These are phyloP conservation scores for Eimeria maxima DNA, from an alignment of 169 alveolate genomes.

Conservation along the genomic window DNA sequence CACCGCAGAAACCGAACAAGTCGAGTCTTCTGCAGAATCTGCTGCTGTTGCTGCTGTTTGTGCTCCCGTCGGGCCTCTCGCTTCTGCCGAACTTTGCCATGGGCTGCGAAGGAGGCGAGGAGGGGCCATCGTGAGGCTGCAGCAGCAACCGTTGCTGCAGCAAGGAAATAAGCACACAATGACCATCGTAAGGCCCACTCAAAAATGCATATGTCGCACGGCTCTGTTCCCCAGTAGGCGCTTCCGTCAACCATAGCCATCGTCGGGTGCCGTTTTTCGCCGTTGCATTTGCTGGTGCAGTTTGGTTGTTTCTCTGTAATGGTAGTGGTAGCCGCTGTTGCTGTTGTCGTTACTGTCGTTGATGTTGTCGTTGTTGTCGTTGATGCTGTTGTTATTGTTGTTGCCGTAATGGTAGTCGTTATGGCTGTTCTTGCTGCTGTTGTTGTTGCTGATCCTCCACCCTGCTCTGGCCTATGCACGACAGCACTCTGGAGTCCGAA, in stretches of 20 bases:
- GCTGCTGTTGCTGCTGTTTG: constrained; percentile 21
- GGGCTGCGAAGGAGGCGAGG: constrained; percentile 45
- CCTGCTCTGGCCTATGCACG: not conserved
- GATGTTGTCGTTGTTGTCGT: not conserved
- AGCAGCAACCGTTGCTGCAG: constrained; percentile 67
- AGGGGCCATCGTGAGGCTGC: constrained; percentile 40
- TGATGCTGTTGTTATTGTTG: not conserved
- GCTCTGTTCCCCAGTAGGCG: not conserved
- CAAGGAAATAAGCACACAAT: constrained; percentile 53
- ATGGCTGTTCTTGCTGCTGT: not conserved
- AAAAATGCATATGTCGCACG: not conserved
- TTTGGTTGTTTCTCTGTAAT: too few relatives aligned
- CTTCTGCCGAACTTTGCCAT: constrained; percentile 47
- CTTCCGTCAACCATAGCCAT: not conserved
- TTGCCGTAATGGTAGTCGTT: too few relatives aligned
- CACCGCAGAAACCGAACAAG: not conserved
- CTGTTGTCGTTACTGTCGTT: not conserved
- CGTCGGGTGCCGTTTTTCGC: not conserved
- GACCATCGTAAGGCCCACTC: not conserved
- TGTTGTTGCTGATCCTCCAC: not conserved
- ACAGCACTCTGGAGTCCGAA: not conserved
- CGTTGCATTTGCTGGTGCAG: not conserved
- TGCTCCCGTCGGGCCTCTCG: not conserved
- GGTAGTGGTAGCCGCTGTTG: not conserved
- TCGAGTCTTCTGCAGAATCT: not conserved